Evolutionary conservation across 345 rosid species (phyloP).

Genomic region (Citropsis articulata): DNA sequence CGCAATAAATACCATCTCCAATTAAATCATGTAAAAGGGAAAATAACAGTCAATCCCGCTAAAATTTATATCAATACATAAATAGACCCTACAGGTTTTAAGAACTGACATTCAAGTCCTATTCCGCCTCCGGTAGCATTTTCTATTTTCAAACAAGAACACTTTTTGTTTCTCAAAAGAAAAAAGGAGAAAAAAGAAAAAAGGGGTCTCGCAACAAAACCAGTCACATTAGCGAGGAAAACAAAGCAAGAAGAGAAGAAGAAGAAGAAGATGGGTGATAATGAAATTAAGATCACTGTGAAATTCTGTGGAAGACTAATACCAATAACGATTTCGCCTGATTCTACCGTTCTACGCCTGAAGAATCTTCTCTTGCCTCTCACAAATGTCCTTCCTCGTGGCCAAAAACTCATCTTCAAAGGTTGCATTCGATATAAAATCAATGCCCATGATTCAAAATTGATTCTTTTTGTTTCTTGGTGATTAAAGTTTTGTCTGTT

Average conservation of each 20-base stretch:
- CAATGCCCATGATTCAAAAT: neutral
- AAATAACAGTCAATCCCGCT: neutral
- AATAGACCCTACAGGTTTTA: neutral
- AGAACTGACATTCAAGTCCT: neutral
- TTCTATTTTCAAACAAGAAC: neutral
- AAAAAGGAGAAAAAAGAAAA: too few species aligned
- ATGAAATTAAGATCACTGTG: conserved; percentile 43
- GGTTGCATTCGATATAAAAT: conserved; percentile 33
- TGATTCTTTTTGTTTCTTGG: neutral
- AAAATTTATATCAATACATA: too few species aligned
- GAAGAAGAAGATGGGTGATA: conserved; percentile 1
- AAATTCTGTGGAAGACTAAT: conserved; percentile 72
- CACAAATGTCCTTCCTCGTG: conserved; percentile 93
- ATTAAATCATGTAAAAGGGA: too few species aligned
- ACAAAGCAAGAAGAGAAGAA: too few species aligned
- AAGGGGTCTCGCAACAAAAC: too few species aligned
- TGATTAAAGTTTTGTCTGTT: conserved; percentile 1
- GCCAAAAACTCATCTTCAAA: conserved; percentile 87
- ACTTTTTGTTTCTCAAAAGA: neutral
- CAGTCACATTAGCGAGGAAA: neutral
- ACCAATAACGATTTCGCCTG: conserved; percentile 46
- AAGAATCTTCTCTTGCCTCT: conserved; percentile 74
- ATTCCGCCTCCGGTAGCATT: neutral
- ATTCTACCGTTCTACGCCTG: conserved; percentile 51
- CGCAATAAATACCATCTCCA: neutral